Base-by-base conservation (phyloP, 768 basidiomycete species). In the Podaxis sp. region DNA sequence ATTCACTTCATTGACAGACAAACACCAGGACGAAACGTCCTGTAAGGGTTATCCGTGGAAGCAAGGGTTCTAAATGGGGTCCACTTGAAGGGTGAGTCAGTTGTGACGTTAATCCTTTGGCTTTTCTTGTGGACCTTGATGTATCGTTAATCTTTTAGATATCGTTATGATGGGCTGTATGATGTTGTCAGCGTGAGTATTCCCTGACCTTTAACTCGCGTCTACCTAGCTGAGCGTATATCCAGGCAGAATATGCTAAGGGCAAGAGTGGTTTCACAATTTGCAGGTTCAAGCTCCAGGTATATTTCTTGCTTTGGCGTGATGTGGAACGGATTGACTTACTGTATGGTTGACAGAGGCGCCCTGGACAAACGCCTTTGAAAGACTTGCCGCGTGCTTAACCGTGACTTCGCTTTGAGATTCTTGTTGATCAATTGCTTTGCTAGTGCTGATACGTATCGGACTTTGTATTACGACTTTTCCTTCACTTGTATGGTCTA, bases 81-180 rank as follows among this genome's bases (percentile, higher is more conserved):
- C 59, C 52, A 6, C 18, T 11, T 13, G 44, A 18, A 25, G 53
- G 59, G 59, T 61, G 32, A 54, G 52, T 23, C 13, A 7, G 3
- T 28, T 32, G 2, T 16, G 7, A 32, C 63, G 0, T 75, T 74
- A 0, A 52, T 51, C 36, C 78, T 18, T 44, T 2, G 32, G 32
- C 32, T 16, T 18, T 5, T 44, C 25, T 44, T 44, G 42, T 44
- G 42, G 14, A 18, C 9, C 42, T 5, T 44, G 18, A 44, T 6
- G 16, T 44, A 18, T 40, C 5, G 38, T 44, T 16, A 72, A 57
- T 73, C 76, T 27, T 35, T 18, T 52, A 77, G 76, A 7, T 77
- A 76, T 57, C 77, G 79, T 14, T 80, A 78, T 57, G 78, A 79
- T 62, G 78, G 79, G 10, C 68, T 79, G 18, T 80, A 80, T 48